Percentiles rank a stretch among this genome's conserved stretches.
phyloP scores from a whole-genome alignment of 805 yeast species.

The Lipomyces starkeyi region DNA sequence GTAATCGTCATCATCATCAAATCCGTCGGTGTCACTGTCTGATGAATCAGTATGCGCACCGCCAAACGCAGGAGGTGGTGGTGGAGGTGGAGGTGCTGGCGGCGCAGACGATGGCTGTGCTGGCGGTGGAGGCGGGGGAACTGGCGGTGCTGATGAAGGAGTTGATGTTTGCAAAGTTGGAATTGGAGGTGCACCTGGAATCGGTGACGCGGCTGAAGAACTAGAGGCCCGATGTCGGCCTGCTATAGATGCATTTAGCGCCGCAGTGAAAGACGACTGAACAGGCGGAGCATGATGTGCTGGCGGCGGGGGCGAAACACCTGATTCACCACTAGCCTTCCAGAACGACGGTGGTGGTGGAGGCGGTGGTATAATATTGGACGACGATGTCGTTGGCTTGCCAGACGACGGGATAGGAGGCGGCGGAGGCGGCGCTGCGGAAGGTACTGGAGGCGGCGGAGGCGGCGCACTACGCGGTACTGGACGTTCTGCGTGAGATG shows the following conservation, averaged over 20 bases:
- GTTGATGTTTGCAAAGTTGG: neutral
- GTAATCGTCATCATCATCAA: slow-evolving; percentile 2
- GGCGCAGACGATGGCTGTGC: slow-evolving; percentile 37
- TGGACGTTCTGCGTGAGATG: slow-evolving; percentile 15
- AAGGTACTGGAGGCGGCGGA: slow-evolving; percentile 35
- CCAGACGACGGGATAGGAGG: slow-evolving; percentile 32
- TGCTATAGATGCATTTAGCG: neutral
- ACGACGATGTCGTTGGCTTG: slow-evolving; percentile 4
- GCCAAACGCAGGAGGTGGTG: slow-evolving; percentile 38
- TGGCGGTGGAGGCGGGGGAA: slow-evolving; percentile 45
- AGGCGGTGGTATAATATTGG: slow-evolving; percentile 33
- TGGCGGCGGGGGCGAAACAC: slow-evolving; percentile 12
- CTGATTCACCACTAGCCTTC: neutral
- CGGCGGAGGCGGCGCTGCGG: slow-evolving; percentile 28
- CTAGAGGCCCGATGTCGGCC: slow-evolving; percentile 13
- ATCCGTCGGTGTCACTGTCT: neutral
- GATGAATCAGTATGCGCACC: slow-evolving; percentile 20
- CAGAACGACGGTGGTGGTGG: slow-evolving; percentile 37
- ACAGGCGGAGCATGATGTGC: neutral
- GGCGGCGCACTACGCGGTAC: slow-evolving; percentile 37
- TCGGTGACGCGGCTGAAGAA: slow-evolving; percentile 31
- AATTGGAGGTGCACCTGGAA: neutral
- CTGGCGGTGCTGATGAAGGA: slow-evolving; percentile 43
- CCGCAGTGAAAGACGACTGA: neutral
- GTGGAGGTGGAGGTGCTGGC: slow-evolving; percentile 48